Percentiles rank a stretch among this genome's conserved stretches.
phyloP scores from a whole-genome alignment of 2,329 filamentous ascomycete species.

The Sporothrix luriei region DNA sequence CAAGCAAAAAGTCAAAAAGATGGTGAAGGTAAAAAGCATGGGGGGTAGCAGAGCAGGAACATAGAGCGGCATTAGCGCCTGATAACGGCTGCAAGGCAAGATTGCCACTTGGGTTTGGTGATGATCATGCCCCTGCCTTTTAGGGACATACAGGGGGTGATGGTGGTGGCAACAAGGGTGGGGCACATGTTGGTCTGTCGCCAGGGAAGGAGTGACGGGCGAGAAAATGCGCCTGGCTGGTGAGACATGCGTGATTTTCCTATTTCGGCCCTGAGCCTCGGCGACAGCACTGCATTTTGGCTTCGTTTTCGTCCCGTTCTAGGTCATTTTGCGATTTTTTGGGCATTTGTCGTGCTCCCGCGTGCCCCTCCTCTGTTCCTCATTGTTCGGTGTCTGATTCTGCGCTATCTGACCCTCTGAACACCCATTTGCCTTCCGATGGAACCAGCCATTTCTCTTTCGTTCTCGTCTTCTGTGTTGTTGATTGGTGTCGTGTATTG shows the following conservation, averaged over 20 bases:
- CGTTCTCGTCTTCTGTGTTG: neutral
- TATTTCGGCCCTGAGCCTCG: constrained; percentile 25
- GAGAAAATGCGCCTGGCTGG: constrained; percentile 6
- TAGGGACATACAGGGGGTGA: neutral
- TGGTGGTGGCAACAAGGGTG: too few relatives aligned
- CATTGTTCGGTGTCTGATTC: neutral
- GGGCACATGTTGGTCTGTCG: neutral
- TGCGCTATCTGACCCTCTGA: neutral
- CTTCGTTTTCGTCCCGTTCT: constrained; percentile 25
- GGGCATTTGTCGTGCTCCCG: too few relatives aligned
- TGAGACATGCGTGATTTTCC: constrained; percentile 23
- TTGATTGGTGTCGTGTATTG: constrained; percentile 1
- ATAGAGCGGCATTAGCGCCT: constrained; percentile 23
- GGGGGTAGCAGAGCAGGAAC: constrained; percentile 5
- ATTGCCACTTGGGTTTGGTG: constrained; percentile 23
- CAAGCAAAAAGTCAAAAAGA: neutral
- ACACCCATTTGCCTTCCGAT: neutral
- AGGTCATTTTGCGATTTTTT: constrained; percentile 11
- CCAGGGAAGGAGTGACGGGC: neutral
- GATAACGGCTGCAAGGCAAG: constrained; percentile 28
- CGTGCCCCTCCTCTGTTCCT: neutral
- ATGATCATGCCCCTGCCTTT: neutral
- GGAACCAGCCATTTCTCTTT: neutral
- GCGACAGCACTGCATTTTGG: constrained; percentile 20
- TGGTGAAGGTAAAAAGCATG: neutral